Evolutionary conservation across 306 rosid species (phyloP), one percentile per base, ranked within the genome.

Genomic region (Vigna reflexopilosa): DNA sequence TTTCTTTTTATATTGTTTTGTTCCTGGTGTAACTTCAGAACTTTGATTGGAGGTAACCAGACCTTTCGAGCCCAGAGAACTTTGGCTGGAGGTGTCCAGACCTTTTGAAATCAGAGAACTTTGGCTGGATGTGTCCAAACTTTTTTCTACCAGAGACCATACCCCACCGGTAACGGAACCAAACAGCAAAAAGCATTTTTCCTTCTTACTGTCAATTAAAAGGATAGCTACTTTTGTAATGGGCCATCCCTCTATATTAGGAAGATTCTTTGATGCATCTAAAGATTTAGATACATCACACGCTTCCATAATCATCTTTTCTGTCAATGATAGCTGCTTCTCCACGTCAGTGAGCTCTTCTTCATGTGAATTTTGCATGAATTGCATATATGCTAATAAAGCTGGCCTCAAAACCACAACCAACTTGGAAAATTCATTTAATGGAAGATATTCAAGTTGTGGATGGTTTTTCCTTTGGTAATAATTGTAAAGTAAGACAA

Each of bases 61-160:
- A 70, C 72, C 87, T 86, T 85, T 92, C 76, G 87, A 91, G 79
- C 90, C 86, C 82, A 89, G 77, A 77, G 83, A 81, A 82, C 71
- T 81, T 78, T 77, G 87, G 62, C 61, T 50, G 34, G 81, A 83
- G 71, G 64, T 48, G 28, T 87, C 89, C 54, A 80, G 28, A 70
- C 67, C 87, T 86, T 86, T 92, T 77, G 89, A 91, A 81, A 88
- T 85, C 82, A 89, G 79, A 77, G 82, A 81, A 82, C 73, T 79
- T 78, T 76, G 86, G 52, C 65, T 45, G 19, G 79, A 82, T 68
- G 67, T 48, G 42, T 87, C 91, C 63, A 85, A 12, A 70, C 67
- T 83, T 82, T 85, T 92, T 76, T 90, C 93, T 81, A 91, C 83
- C 81, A 90, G 79, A 57, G 97, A 89, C 97, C 97, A 91, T 59